Evolutionary conservation across 2,329 filamentous ascomycete species (phyloP).

Genomic region (Neospermospora avenae): DNA sequence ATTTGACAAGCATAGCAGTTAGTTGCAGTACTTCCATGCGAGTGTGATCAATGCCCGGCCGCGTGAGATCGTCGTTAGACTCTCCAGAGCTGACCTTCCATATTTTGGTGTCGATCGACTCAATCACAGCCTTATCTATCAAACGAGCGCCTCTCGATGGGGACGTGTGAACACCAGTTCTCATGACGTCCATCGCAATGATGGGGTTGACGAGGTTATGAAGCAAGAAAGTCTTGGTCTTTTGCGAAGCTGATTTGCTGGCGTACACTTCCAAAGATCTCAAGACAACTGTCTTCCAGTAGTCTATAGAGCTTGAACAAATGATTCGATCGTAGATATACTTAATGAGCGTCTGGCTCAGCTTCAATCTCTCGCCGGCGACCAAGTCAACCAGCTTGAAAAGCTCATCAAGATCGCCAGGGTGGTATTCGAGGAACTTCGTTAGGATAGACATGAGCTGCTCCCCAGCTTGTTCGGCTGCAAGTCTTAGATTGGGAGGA

Average conservation of each 20-base stretch:
- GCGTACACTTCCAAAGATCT: constrained; percentile 87
- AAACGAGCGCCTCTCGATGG: constrained; percentile 62
- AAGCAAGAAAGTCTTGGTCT: constrained; percentile 88
- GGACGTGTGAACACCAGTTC: constrained; percentile 62
- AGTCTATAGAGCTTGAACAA: constrained; percentile 77
- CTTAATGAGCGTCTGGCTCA: constrained; percentile 69
- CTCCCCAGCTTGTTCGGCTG: constrained; percentile 84
- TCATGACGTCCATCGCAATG: constrained; percentile 92
- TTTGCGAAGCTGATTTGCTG: constrained; percentile 73
- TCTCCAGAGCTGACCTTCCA: constrained; percentile 89
- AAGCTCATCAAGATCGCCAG: constrained; percentile 76
- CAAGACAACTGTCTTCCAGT: constrained; percentile 77
- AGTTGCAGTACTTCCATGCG: constrained; percentile 94
- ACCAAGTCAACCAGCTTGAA: constrained; percentile 82
- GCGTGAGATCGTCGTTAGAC: constrained; percentile 75
- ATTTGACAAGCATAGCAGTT: constrained; percentile 92
- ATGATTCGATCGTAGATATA: constrained; percentile 88
- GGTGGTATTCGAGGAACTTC: constrained; percentile 70
- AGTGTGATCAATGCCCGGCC: constrained; percentile 89
- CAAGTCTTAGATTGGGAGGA: constrained; percentile 69
- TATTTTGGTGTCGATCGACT: constrained; percentile 85
- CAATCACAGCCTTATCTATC: constrained; percentile 83
- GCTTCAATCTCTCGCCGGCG: constrained; percentile 77
- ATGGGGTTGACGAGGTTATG: constrained; percentile 94
- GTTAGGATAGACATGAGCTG: constrained; percentile 84